A percentile compares a stretch with the other conserved stretches of the same genome.
Evolutionary conservation across 495 filamentous ascomycete genomes (phyloP).

Genomic region (Tuber magnatum): DNA sequence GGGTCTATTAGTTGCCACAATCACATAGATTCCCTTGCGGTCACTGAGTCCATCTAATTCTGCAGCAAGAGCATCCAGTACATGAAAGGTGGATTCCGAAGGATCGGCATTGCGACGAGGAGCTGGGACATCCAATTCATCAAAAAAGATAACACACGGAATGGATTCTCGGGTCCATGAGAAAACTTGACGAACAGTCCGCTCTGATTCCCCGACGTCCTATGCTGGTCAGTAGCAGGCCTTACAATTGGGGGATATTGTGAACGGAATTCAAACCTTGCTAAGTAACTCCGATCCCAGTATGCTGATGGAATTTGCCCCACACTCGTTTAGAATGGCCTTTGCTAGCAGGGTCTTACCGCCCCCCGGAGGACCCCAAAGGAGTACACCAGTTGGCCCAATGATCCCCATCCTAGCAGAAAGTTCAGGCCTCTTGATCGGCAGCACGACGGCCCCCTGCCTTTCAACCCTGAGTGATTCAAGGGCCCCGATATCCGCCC

Average conservation of each 20-base stretch:
- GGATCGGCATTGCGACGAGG: constrained; percentile 74
- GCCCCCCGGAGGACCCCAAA: constrained; percentile 96
- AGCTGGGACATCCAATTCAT: constrained; percentile 88
- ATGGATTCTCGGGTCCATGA: constrained; percentile 75
- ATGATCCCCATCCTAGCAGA: constrained; percentile 77
- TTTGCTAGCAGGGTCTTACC: constrained; percentile 96
- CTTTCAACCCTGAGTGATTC: constrained; percentile 71
- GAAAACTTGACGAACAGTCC: constrained; percentile 88
- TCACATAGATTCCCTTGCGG: constrained; percentile 85
- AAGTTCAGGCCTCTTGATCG: constrained; percentile 75
- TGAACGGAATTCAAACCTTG: constrained; percentile 13
- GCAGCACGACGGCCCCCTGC: constrained; percentile 80
- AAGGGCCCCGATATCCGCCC: constrained; percentile 89
- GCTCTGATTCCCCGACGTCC: constrained; percentile 91
- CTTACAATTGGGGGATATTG: not conserved
- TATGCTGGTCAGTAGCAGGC: constrained; percentile 57
- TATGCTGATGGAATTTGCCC: constrained; percentile 96
- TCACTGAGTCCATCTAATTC: constrained; percentile 83
- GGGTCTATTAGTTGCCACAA: constrained; percentile 89
- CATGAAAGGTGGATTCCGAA: constrained; percentile 73
- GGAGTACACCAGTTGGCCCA: constrained; percentile 80
- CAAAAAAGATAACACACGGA: constrained; percentile 95
- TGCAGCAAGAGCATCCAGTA: constrained; percentile 91
- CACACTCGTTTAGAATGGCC: constrained; percentile 88
- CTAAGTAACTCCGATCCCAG: constrained; percentile 61